Base-by-base conservation (phyloP, 202 grass and related monocot species). In the Alloteropsis angusta region DNA sequence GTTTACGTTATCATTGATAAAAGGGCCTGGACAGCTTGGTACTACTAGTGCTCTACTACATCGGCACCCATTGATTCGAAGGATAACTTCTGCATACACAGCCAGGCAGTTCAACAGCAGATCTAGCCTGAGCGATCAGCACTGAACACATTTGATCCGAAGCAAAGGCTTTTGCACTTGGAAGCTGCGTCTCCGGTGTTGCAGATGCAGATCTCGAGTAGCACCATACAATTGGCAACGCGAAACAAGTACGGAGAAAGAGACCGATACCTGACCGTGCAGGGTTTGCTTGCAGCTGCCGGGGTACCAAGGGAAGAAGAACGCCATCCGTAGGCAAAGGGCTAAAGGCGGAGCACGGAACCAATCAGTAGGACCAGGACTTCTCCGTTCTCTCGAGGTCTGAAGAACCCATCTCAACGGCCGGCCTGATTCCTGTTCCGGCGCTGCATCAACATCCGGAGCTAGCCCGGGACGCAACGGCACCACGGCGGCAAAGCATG, bases 391-490 rank as follows among this genome's bases (percentile, higher is more conserved):
- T 30, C 21, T 26, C 26, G 46, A 34, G 46, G 66, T 17, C 48
- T 60, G 65, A 65, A 87, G 18, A 78, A 50, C 50, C 4, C 60
- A 7, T 61, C 78, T 7, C 78, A 89, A 82, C 67, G 78, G 78
- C 82, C 67, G 78, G 78, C 82, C 52, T 55, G 60, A 74, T 85
- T 68, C 78, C 36, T 36, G 4, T 28, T 35, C 61, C 34, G 70
- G 80, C 11, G 77, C 52, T 67, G 16, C 60, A 44, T 67, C 42
- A 43, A 62, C 18, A 14, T 30, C 62, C 65, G 69, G 38, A 49
- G 64, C 71, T 21, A 49, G 64, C 71, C 30, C 25, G 41, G 67
- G 60, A 66, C 57, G 72, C 60, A 60, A 83, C 48, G 76, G 64
- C 66, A 26, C 30, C 49, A 70, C 1, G 50, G 32, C 41, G 59